Conservation (phyloP, 768 basidiomycete genomes). For the Leccinum truebloodii region DNA sequence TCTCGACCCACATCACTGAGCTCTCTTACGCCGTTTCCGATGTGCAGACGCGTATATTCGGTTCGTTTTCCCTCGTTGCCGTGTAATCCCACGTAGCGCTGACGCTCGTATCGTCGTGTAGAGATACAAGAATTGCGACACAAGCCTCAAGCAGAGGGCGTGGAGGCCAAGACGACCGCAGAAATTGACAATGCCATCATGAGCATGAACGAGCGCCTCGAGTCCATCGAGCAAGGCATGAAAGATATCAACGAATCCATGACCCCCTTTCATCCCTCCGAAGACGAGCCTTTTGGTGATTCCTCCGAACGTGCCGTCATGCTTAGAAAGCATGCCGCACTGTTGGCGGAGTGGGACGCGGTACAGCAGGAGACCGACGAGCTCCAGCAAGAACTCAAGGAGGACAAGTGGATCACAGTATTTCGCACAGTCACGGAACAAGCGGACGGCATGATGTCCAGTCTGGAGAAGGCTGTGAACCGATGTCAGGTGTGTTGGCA, state of each 20-base stretch:
- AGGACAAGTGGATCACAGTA: slow-evolving; percentile 96
- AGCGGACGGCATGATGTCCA: slow-evolving; percentile 97
- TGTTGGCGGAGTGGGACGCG: slow-evolving; percentile 78
- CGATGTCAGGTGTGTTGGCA: slow-evolving; percentile 73
- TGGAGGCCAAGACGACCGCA: slow-evolving; percentile 55
- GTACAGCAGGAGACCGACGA: slow-evolving; percentile 79
- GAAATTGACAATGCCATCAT: slow-evolving; percentile 83
- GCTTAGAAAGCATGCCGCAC: slow-evolving; percentile 71
- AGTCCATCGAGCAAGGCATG: slow-evolving; percentile 71
- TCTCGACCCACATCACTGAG: slow-evolving; percentile 86
- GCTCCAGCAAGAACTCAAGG: slow-evolving; percentile 88
- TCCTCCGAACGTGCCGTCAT: slow-evolving; percentile 43
- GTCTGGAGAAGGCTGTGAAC: slow-evolving; percentile 89
- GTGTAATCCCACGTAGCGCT: slow-evolving; percentile 8
- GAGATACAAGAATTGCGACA: slow-evolving; percentile 94
- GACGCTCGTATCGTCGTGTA: slow-evolving; percentile 32
- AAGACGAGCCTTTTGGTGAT: slow-evolving; percentile 50
- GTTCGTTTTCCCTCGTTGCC: slow-evolving; percentile 38
- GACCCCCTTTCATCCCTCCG: slow-evolving; percentile 53
- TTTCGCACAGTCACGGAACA: slow-evolving; percentile 94
- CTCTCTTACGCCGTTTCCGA: slow-evolving; percentile 85
- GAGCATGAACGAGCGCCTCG: slow-evolving; percentile 75
- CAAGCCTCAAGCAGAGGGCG: slow-evolving; percentile 66
- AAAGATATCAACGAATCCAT: slow-evolving; percentile 66
- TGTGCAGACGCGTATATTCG: slow-evolving; percentile 90